Evolutionary conservation across 2,329 filamentous ascomycete species (phyloP), one percentile per base, ranked within the genome.

Genomic region (Chrysoporthe puriensis): DNA sequence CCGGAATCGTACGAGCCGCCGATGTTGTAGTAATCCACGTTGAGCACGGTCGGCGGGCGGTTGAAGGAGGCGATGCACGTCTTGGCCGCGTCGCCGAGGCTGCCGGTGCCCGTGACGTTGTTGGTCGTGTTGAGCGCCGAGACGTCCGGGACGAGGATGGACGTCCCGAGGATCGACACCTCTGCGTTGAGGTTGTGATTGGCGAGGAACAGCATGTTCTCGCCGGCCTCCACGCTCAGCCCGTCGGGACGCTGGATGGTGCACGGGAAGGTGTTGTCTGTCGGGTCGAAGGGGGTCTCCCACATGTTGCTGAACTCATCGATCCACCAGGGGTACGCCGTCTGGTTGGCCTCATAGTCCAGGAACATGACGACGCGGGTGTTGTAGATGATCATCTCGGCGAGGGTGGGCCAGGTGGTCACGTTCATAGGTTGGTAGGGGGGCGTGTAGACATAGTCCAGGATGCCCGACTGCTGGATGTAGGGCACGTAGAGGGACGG

Each of bases 151-250:
- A 96, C 89, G 8, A 94, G 81, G 58, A 96, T 76, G 26, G 84
- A 81, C 18, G 85, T 76, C 42, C 87, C 88, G 2, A 89, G 86
- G 46, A 96, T 79, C 64, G 86, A 85, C 70, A 97, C 86, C 72
- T 94, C 85, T 68, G 90, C 85, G 77, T 97, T 97, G 68, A 97
- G 85, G 76, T 97, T 97, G 81, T 97, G 94, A 79, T 97, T 97
- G 74, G 91, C 86, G 75, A 97, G 85, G 76, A 94, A 96, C 79
- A 97, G 84, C 56, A 89, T 85, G 42, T 89, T 82, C 67, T 82
- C 81, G 0, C 86, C 85, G 8, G 86, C 83, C 2, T 84, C 79
- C 0, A 76, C 74, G 2, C 80, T 74, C 36, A 70, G 63, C 0
- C 63, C 81, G 0, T 92, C 92, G 0, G 94, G 94, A 0, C 94